These are phyloP conservation scores for Hippophae tibetana DNA, from an alignment of 306 rosid genomes.

Conservation along the genomic window DNA sequence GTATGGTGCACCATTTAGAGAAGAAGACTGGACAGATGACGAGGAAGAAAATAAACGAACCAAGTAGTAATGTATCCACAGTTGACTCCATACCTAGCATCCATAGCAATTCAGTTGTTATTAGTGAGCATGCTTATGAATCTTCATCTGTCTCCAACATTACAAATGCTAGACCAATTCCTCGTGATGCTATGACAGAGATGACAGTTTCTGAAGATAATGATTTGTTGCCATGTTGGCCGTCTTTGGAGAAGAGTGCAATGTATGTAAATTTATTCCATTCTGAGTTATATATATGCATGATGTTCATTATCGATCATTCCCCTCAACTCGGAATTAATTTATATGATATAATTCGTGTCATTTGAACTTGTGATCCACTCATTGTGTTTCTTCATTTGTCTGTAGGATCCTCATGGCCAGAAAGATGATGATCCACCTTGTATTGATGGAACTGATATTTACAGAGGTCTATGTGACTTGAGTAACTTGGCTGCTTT, in stretches of 20 bases:
- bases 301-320: neutral
- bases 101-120: conserved; percentile 16
- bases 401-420: conserved; percentile 14
- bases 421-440: neutral
- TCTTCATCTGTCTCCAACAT: conserved; percentile 14
- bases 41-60: conserved; percentile 32
- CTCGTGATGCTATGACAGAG: conserved; percentile 14
- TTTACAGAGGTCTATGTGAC: conserved; percentile 22
- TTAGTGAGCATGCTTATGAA: neutral
- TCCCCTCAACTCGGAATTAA: too few species aligned
- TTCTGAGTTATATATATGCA: conserved; percentile 26
- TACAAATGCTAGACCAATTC: neutral
- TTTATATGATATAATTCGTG: too few species aligned
- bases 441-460: conserved; percentile 12
- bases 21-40: conserved; percentile 50
- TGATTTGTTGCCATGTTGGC: conserved; percentile 16
- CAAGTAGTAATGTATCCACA: conserved; percentile 8
- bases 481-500: conserved; percentile 10
- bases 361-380: too few species aligned
- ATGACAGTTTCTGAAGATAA: conserved; percentile 4
- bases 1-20: conserved; percentile 50
- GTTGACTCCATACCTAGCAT: conserved; percentile 9
- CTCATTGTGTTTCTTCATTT: neutral
- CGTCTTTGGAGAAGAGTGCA: conserved; percentile 9
- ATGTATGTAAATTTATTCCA: conserved; percentile 3